A percentile compares a stretch with the other conserved stretches of the same genome.
Conservation (phyloP, 2,329 filamentous ascomycete species). For the Cordyceps cicadae region DNA sequence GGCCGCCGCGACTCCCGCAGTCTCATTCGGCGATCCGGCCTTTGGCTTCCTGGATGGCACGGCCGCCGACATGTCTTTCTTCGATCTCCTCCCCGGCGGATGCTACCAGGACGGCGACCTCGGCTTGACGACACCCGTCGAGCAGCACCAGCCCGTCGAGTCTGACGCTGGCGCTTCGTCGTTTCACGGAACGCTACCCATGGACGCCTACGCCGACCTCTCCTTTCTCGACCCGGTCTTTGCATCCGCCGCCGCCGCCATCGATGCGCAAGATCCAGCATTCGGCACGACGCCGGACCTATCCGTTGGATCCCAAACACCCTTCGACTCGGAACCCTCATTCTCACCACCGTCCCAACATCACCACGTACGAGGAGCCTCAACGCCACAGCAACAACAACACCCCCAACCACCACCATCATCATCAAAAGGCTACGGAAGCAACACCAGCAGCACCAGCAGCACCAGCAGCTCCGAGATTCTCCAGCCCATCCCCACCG, state of each 20-base stretch:
- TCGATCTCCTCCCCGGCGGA: constrained; percentile 24
- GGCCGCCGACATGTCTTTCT: constrained; percentile 25
- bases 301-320: constrained; percentile 6
- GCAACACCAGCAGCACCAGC: too few relatives aligned
- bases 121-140: not conserved
- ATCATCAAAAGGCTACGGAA: not conserved
- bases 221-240: not conserved
- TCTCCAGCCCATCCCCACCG: constrained; percentile 21
- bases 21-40: constrained; percentile 21
- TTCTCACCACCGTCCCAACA: constrained; percentile 4
- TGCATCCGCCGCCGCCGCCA: not conserved
- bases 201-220: not conserved
- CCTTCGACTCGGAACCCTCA: not conserved
- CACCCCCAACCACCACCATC: too few relatives aligned
- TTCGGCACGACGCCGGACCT: not conserved
- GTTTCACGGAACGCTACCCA: constrained; percentile 1
- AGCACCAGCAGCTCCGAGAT: not conserved
- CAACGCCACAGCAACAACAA: not conserved
- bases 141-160: not conserved
- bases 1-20: not conserved
- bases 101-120: constrained; percentile 2
- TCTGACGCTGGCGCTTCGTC: not conserved
- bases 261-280: not conserved
- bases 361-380: not conserved
- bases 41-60: constrained; percentile 28